phyloP scores from a whole-genome alignment of 1,139 yeast species.

The Taiozyma sp. region DNA sequence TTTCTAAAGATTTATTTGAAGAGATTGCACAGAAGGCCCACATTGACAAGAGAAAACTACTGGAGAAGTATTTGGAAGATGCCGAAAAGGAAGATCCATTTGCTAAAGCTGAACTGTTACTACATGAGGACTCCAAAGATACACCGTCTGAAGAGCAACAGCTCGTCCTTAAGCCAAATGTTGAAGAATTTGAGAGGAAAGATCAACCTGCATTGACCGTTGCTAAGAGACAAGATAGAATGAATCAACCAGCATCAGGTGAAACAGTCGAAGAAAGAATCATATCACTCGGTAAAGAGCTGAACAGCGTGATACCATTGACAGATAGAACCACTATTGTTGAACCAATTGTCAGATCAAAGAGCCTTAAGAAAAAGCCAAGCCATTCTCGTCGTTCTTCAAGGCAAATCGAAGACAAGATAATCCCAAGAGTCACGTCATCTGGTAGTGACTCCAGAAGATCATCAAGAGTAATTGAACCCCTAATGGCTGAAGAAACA shows the following conservation, averaged over 20 bases:
- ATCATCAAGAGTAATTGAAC: slow-evolving; percentile 3
- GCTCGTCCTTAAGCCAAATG: background rate
- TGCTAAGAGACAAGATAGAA: slow-evolving; percentile 10
- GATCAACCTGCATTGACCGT: slow-evolving; percentile 1
- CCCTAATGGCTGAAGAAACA: background rate
- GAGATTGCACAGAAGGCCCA: slow-evolving; percentile 11
- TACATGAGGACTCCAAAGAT: background rate
- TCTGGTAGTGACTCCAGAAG: background rate
- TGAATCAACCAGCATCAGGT: background rate
- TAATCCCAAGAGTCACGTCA: background rate
- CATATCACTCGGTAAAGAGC: slow-evolving; percentile 15
- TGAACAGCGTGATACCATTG: slow-evolving; percentile 20
- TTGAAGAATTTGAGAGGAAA: background rate
- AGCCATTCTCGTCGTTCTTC: slow-evolving; percentile 6
- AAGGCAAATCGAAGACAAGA: slow-evolving; percentile 1
- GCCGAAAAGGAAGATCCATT: slow-evolving; percentile 1
- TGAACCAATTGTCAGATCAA: slow-evolving; percentile 6
- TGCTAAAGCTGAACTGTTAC: background rate
- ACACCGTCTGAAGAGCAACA: background rate
- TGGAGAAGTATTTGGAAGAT: slow-evolving; percentile 9
- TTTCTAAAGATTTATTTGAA: slow-evolving; percentile 14
- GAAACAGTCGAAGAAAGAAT: slow-evolving; percentile 16
- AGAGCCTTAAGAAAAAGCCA: slow-evolving; percentile 1
- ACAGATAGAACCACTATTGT: slow-evolving; percentile 14
- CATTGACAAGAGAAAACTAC: slow-evolving; percentile 11